Percentiles rank a stretch among this genome's conserved stretches.
These are phyloP conservation scores for Gillenia trifoliata DNA, from an alignment of 306 rosid species.

Conservation along the genomic window DNA sequence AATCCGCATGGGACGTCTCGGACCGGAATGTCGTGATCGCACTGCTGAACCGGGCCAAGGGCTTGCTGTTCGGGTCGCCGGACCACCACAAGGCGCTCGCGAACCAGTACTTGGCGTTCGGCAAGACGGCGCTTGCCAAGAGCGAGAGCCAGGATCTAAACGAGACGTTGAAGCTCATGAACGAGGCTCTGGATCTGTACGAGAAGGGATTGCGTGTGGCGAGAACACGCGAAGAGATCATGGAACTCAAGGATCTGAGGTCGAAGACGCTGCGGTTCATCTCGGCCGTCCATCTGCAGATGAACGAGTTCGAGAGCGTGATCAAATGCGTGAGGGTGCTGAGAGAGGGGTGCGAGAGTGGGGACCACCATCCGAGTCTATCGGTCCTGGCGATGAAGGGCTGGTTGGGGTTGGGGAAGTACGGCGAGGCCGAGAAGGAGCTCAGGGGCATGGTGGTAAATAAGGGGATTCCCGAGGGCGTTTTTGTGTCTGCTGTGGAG, in stretches of 20 bases:
- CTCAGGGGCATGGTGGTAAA: slow-evolving; percentile 76
- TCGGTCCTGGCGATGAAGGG: slow-evolving; percentile 91
- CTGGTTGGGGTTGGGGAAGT: slow-evolving; percentile 76
- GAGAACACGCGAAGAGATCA: slow-evolving; percentile 44
- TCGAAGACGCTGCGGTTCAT: slow-evolving; percentile 75
- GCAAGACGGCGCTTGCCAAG: slow-evolving; percentile 49
- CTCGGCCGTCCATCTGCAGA: slow-evolving; percentile 78
- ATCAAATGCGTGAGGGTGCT: slow-evolving; percentile 82
- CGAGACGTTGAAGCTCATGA: slow-evolving; percentile 77
- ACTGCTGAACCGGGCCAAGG: slow-evolving; percentile 69
- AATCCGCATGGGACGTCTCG: slow-evolving; percentile 78
- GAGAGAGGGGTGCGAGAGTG: slow-evolving; percentile 57
- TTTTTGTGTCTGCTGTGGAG: slow-evolving; percentile 88
- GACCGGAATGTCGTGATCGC: slow-evolving; percentile 63
- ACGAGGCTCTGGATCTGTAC: slow-evolving; percentile 73
- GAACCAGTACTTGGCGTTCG: slow-evolving; percentile 55
- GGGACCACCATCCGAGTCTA: slow-evolving; percentile 81
- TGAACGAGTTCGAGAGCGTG: slow-evolving; percentile 74
- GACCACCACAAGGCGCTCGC: slow-evolving; percentile 57
- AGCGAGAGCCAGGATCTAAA: slow-evolving; percentile 31
- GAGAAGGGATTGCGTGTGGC: slow-evolving; percentile 64
- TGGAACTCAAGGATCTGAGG: slow-evolving; percentile 48
- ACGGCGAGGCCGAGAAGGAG: slow-evolving; percentile 83
- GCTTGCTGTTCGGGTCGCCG: slow-evolving; percentile 50
- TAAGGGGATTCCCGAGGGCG: slow-evolving; percentile 74